Evolutionary conservation across 768 basidiomycete genomes (phyloP).

Genomic region (Megacollybia marginata): DNA sequence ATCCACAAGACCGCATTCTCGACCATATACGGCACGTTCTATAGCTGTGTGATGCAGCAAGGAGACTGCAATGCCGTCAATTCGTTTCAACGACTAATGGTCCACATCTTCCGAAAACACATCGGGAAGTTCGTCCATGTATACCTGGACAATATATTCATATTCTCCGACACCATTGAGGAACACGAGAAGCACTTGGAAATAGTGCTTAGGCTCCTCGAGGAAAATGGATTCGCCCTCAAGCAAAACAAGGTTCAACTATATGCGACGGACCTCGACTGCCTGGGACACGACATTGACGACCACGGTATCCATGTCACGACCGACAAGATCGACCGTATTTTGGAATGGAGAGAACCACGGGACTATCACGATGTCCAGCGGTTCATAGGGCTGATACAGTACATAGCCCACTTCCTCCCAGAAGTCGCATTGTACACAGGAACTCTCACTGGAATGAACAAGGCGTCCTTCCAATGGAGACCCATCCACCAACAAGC

Average conservation of each 20-base stretch:
- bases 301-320: constrained; percentile 29
- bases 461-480: too few species aligned
- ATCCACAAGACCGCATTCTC: constrained; percentile 16
- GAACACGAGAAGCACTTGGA: constrained; percentile 25
- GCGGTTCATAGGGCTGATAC: constrained; percentile 21
- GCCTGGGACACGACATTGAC: constrained; percentile 27
- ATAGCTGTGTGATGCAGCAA: constrained; percentile 25
- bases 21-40: constrained; percentile 8
- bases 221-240: constrained; percentile 20
- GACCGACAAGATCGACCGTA: constrained; percentile 27
- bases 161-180: constrained; percentile 28
- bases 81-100: constrained; percentile 37
- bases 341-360: constrained; percentile 14
- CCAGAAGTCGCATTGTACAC: constrained; percentile 10
- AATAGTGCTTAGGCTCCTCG: constrained; percentile 18
- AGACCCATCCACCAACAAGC: too few species aligned
- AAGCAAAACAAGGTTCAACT: constrained; percentile 19
- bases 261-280: constrained; percentile 14
- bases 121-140: constrained; percentile 32
- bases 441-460: too few species aligned
- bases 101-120: constrained; percentile 24
- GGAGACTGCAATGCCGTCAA: constrained; percentile 28
- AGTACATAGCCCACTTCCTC: constrained; percentile 22
- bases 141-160: constrained; percentile 8
- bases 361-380: constrained; percentile 15